Conservation (phyloP, 1,139 yeast genomes). For the Scheffersomyces parashehatae region DNA sequence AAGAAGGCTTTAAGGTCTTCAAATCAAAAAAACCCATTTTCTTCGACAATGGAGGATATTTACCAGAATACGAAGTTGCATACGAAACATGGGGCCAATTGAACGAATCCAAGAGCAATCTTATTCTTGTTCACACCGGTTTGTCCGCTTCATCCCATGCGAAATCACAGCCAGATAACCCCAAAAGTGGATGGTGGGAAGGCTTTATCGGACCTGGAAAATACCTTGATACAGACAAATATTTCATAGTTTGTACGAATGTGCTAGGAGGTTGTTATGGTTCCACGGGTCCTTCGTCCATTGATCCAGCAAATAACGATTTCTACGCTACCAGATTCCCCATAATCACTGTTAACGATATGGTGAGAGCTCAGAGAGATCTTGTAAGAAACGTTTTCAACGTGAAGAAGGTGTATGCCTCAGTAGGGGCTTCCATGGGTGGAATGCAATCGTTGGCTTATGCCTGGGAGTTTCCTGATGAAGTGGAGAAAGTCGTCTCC, state of each 20-base stretch:
- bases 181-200: constrained; percentile 95
- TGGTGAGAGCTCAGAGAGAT: constrained; percentile 86
- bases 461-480: constrained; percentile 79
- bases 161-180: constrained; percentile 72
- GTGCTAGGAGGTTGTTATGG: constrained; percentile 95
- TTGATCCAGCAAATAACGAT: constrained; percentile 66
- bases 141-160: constrained; percentile 94
- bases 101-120: constrained; percentile 55
- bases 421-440: constrained; percentile 94
- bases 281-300: constrained; percentile 87
- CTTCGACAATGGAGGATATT: constrained; percentile 78
- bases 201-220: constrained; percentile 83
- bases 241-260: constrained; percentile 83
- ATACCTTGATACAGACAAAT: constrained; percentile 77
- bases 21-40: constrained; percentile 59
- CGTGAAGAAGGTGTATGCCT: constrained; percentile 66
- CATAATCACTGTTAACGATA: constrained; percentile 79
- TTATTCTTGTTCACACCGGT: constrained; percentile 84
- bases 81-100: constrained; percentile 80
- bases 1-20: constrained; percentile 65
- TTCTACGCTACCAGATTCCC: constrained; percentile 89
- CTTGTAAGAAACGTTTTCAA: constrained; percentile 62
- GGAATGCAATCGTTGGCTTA: constrained; percentile 95
- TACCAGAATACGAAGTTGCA: constrained; percentile 77
- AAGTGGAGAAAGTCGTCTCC: constrained; percentile 69